Percentiles rank a stretch among this genome's conserved stretches.
Conservation (phyloP, 1,284 basidiomycete species). For the Papiliotrema laurentii region DNA sequence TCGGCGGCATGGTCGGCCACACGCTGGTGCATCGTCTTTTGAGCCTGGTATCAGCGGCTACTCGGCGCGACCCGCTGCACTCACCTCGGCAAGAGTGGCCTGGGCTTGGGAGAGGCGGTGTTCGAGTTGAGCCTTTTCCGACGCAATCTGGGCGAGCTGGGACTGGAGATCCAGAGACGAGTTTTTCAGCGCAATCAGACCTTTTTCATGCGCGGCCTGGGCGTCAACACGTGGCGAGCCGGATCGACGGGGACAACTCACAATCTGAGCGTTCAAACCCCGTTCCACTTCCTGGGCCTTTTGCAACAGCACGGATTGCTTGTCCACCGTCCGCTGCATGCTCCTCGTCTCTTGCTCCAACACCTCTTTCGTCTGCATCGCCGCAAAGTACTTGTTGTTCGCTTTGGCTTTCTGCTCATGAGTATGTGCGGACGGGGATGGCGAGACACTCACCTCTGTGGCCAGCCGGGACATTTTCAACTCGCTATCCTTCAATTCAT, state of each 20-base stretch:
- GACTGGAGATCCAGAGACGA: constrained; percentile 45
- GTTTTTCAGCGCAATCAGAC: constrained; percentile 51
- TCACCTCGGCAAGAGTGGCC: constrained; percentile 49
- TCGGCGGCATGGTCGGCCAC: constrained; percentile 40
- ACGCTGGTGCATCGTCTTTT: constrained; percentile 43
- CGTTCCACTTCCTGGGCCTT: constrained; percentile 64
- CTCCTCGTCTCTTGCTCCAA: constrained; percentile 71
- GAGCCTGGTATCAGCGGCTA: constrained; percentile 13
- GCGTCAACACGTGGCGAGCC: constrained; percentile 12
- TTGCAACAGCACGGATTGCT: constrained; percentile 73
- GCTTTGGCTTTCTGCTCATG: constrained; percentile 73
- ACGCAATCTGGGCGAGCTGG: constrained; percentile 48
- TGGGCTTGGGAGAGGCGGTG: constrained; percentile 32
- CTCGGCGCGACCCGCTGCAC: constrained; percentile 7
- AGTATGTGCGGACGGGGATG: not conserved
- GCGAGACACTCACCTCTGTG: constrained; percentile 57
- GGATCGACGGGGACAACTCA: constrained; percentile 38
- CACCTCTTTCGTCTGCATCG: constrained; percentile 84
- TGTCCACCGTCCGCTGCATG: constrained; percentile 62
- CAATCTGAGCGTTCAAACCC: constrained; percentile 57
- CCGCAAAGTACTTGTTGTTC: constrained; percentile 90
- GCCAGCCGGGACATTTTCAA: constrained; percentile 62
- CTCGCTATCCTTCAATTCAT: constrained; percentile 72
- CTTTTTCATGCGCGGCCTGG: constrained; percentile 57
- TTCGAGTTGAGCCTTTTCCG: constrained; percentile 39